phyloP scores from a whole-genome alignment of 108 stramenopile genomes.

The Fragilariopsis cylindrus region DNA sequence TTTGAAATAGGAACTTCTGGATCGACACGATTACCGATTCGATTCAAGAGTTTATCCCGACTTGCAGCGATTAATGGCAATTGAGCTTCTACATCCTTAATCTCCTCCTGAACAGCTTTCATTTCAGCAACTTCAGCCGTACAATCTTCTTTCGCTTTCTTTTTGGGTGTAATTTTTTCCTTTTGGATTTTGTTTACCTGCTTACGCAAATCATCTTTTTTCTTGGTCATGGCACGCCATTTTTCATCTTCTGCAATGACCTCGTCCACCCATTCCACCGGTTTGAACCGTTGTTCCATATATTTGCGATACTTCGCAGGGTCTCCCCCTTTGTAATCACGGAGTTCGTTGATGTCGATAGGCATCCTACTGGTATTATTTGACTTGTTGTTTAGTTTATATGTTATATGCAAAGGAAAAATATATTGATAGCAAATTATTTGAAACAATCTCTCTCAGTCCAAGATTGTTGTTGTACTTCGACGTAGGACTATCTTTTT shows the following conservation, averaged over 20 bases:
- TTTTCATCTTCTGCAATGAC: slow-evolving; percentile 89
- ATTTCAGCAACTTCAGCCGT: slow-evolving; percentile 84
- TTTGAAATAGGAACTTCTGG: slow-evolving; percentile 91
- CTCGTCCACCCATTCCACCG: slow-evolving; percentile 87
- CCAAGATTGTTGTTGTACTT: no score
- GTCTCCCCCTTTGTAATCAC: slow-evolving; percentile 93
- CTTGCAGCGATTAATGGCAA: slow-evolving; percentile 59
- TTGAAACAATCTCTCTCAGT: no score
- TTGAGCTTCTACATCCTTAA: slow-evolving; percentile 69
- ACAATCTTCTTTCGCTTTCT: slow-evolving; percentile 91
- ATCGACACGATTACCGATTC: slow-evolving; percentile 97
- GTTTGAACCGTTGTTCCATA: slow-evolving; percentile 85
- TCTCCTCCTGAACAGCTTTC: slow-evolving; percentile 78
- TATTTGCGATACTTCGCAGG: slow-evolving; percentile 86
- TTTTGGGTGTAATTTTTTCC: slow-evolving; percentile 90
- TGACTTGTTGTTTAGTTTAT: no score
- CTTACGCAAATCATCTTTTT: slow-evolving; percentile 78
- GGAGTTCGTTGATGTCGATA: slow-evolving; percentile 95
- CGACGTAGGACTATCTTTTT: no score
- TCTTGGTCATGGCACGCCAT: slow-evolving; percentile 83
- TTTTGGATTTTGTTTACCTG: slow-evolving; percentile 88
- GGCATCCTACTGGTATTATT: slow-evolving; percentile 35
- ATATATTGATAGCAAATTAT: no score
- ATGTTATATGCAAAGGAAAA: no score
- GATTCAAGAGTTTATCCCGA: slow-evolving; percentile 74